Evolutionary conservation across 2,329 filamentous ascomycete species (phyloP), one percentile per base, ranked within the genome.

Genomic region (Cordyceps cateniannulata): DNA sequence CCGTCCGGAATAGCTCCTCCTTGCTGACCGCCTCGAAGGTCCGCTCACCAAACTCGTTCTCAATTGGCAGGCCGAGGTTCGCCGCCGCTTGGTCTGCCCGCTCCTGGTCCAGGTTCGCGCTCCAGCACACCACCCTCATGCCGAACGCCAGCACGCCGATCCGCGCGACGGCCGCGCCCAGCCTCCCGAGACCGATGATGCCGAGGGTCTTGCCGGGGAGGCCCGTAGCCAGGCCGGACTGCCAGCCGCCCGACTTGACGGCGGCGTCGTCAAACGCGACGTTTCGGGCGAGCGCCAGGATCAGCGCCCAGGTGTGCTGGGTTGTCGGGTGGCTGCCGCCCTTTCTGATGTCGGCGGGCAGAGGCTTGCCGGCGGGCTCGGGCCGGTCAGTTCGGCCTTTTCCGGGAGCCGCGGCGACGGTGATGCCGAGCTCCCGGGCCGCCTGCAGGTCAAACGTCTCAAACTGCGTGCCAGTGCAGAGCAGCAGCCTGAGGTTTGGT

Each of bases 61-160:
- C 81, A 0, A 77, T 73, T 0, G 81, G 78, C 12, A 93, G 64
- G 0, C 88, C 89, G 5, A 79, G 72, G 5, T 78, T 76, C 14
- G 69, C 68, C 0, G 85, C 85, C 55, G 79, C 76, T 62, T 75
- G 75, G 67, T 89, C 84, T 1, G 86, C 86, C 62, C 77, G 81
- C 62, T 82, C 79, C 68, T 88, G 85, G 27, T 84, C 86, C 61
- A 89, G 68, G 64, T 82, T 87, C 40, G 77, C 73, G 65, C 85
- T 88, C 87, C 87, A 90, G 40, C 81, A 82, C 0, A 87, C 66
- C 1, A 89, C 76, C 9, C 77, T 76, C 86, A 90, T 89, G 8
- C 85, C 86, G 67, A 85, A 89, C 1, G 79, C 84, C 56, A 82
- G 70, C 18, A 79, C 68, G 1, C 81, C 85, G 18, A 88, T 84